Conservation (phyloP, 179 eudicot species). For the Heliamphora pulchella region DNA sequence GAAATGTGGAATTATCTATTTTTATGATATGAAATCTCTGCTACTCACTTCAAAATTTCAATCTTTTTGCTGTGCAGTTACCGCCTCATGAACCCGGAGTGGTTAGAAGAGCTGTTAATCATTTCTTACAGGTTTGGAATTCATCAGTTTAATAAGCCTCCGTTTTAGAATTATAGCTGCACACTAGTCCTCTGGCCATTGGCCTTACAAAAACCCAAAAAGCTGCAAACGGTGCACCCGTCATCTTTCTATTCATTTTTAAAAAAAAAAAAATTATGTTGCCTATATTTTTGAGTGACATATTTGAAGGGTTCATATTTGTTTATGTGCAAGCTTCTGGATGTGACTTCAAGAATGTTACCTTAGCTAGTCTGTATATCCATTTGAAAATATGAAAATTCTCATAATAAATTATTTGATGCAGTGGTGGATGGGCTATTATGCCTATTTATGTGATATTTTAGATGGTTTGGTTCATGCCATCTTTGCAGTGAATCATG, state of each 20-base stretch:
- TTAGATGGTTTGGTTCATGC: no score
- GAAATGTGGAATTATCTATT: not conserved
- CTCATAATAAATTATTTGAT: no score
- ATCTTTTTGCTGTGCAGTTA: slow-evolving; percentile 44
- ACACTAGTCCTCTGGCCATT: not conserved
- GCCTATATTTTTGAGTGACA: not conserved
- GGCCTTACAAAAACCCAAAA: not conserved
- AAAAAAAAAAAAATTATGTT: no score
- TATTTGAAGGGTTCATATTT: not conserved
- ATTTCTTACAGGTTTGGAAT: slow-evolving; percentile 67
- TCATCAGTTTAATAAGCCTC: not conserved
- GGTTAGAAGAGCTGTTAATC: slow-evolving; percentile 84
- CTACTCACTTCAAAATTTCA: not conserved
- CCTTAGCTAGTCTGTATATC: not conserved
- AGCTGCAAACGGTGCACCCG: not conserved
- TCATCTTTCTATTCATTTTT: slow-evolving; percentile 9
- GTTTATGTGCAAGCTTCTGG: not conserved
- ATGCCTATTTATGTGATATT: no score
- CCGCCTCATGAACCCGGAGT: slow-evolving; percentile 85
- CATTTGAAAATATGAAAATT: no score
- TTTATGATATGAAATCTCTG: not conserved
- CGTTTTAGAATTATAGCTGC: not conserved
- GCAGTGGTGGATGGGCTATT: no score
- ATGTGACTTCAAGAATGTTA: not conserved
- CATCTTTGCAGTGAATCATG: no score